A percentile compares a stretch with the other conserved stretches of the same genome.
These are phyloP conservation scores for Lumnitzera racemosa DNA, from an alignment of 345 rosid genomes.

Conservation along the genomic window DNA sequence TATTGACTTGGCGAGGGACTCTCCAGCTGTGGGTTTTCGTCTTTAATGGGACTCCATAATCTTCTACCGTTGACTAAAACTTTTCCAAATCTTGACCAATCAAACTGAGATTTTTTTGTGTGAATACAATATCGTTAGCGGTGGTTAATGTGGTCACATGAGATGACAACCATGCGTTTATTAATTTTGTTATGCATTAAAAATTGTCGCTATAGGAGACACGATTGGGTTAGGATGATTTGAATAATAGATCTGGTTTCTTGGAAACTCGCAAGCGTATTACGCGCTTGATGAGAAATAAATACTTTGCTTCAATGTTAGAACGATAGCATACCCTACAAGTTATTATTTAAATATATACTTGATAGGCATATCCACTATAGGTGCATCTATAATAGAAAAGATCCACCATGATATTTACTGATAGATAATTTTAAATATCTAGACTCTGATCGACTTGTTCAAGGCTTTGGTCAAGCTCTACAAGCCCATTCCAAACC, in stretches of 20 bases:
- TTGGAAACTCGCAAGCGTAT: too few relatives aligned
- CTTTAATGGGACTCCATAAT: slow-evolving; percentile 15
- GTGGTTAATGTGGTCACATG: slow-evolving; percentile 2
- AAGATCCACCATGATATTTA: too few relatives aligned
- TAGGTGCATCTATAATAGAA: too few relatives aligned
- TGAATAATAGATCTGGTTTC: neutral
- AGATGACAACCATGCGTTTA: neutral
- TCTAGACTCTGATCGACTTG: too few relatives aligned
- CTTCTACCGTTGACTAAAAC: slow-evolving; percentile 21
- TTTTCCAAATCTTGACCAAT: slow-evolving; percentile 30
- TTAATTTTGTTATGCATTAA: slow-evolving; percentile 2
- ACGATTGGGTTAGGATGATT: neutral
- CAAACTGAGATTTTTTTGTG: slow-evolving; percentile 29
- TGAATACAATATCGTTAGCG: neutral
- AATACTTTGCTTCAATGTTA: too few relatives aligned
- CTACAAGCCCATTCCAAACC: too few relatives aligned
- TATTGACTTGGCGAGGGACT: slow-evolving; percentile 16
- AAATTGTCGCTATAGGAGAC: neutral
- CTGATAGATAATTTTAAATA: too few relatives aligned
- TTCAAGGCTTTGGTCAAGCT: too few relatives aligned
- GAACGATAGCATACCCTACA: too few relatives aligned
- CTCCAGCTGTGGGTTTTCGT: slow-evolving; percentile 31
- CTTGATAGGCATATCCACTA: too few relatives aligned
- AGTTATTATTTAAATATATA: too few relatives aligned
- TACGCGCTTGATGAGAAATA: too few relatives aligned